A percentile compares a stretch with the other conserved stretches of the same genome.
Conservation (phyloP, 2,329 filamentous ascomycete genomes). For the Fusarium coicis region DNA sequence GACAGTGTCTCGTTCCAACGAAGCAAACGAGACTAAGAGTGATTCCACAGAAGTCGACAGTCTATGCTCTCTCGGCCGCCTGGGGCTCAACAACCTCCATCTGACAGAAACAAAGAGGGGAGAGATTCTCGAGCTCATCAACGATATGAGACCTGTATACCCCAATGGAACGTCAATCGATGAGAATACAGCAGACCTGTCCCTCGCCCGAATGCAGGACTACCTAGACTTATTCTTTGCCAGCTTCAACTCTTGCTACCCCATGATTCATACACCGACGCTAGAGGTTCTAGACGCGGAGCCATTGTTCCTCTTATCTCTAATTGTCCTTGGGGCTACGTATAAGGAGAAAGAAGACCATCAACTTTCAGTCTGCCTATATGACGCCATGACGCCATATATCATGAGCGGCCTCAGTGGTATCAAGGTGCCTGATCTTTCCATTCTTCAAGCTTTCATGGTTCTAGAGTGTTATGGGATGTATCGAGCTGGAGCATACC, state of each 20-base stretch:
- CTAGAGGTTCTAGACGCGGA: background rate
- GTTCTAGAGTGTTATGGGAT: background rate
- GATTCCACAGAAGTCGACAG: background rate
- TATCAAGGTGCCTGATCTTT: background rate
- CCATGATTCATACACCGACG: background rate
- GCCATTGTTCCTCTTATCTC: background rate
- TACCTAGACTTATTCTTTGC: background rate
- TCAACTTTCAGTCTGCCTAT: background rate
- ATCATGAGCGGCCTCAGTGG: background rate
- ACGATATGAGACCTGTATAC: background rate
- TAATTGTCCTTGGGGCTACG: background rate
- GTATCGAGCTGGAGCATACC: background rate
- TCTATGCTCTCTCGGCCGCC: background rate
- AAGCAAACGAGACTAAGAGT: fast-evolving
- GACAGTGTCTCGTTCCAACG: too few relatives aligned
- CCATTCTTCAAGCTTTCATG: background rate
- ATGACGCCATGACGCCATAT: background rate
- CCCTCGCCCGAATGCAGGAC: background rate
- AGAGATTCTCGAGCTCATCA: background rate
- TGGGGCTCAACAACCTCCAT: background rate
- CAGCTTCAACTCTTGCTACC: background rate
- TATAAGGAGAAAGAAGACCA: background rate
- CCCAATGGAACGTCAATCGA: background rate
- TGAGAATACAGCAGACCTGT: background rate
- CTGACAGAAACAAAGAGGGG: background rate